phyloP scores from a whole-genome alignment of 306 rosid species.

The Geum urbanum region DNA sequence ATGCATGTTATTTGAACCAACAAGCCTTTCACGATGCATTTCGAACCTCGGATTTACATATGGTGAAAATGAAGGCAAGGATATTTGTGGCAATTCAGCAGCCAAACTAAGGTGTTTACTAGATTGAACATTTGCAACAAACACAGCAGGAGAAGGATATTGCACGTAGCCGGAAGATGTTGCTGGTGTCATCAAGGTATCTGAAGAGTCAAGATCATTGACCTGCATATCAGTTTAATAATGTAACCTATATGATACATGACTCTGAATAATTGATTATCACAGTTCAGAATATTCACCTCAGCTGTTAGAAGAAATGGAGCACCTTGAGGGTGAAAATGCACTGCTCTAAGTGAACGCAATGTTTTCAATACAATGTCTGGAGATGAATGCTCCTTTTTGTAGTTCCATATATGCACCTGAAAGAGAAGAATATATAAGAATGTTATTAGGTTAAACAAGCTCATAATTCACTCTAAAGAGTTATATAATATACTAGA shows the following conservation, averaged over 20 bases:
- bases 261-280: conserved; percentile 16
- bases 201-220: conserved; percentile 94
- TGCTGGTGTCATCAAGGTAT: conserved; percentile 75
- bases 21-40: conserved; percentile 41
- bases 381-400: conserved; percentile 65
- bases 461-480: conserved; percentile 12
- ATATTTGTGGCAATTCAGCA: conserved; percentile 52
- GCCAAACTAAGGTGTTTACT: conserved; percentile 48
- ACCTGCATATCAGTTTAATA: conserved; percentile 63
- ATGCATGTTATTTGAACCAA: conserved; percentile 45
- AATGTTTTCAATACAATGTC: conserved; percentile 67
- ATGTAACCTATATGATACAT: conserved; percentile 25
- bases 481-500: background rate
- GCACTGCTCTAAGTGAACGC: conserved; percentile 91
- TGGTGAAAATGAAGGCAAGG: conserved; percentile 67
- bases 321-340: conserved; percentile 88
- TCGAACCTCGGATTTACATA: conserved; percentile 48
- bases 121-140: conserved; percentile 62
- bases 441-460: conserved; percentile 4
- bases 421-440: conserved; percentile 30
- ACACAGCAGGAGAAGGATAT: conserved; percentile 87
- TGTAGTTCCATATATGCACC: conserved; percentile 89
- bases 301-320: conserved; percentile 95
- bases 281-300: conserved; percentile 41
- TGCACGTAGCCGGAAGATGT: conserved; percentile 76